A percentile compares a stretch with the other conserved stretches of the same genome.
These are phyloP conservation scores for Coemansia sp. DNA, from an alignment of 192 early-diverging fungal genomes.

Conservation along the genomic window DNA sequence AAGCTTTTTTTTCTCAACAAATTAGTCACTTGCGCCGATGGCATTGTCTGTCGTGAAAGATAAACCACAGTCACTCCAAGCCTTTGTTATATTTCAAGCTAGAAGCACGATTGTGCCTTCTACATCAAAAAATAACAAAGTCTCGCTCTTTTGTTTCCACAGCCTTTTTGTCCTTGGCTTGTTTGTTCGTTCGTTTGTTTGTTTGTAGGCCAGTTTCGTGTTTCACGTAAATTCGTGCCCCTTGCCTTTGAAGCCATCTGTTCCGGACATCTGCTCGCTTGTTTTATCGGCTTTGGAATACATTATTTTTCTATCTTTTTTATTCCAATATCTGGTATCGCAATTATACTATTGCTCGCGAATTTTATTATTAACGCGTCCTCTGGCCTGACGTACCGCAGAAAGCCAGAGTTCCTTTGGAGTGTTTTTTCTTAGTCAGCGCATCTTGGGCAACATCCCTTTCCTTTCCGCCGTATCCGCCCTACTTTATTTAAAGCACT, in stretches of 20 bases:
- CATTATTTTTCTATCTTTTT: no score
- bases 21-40: neutral
- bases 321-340: neutral
- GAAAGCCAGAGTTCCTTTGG: no score
- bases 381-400: neutral
- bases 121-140: no score
- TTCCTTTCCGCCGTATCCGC: no score
- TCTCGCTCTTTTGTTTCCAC: no score
- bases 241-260: no score
- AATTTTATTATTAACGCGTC: neutral
- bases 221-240: neutral
- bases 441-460: no score
- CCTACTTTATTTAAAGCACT: neutral
- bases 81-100: neutral
- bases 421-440: no score
- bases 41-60: neutral
- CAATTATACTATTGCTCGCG: neutral
- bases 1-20: neutral
- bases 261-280: no score
- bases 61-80: neutral
- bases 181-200: constrained; percentile 3
- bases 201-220: neutral
- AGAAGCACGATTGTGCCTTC: neutral
- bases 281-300: no score
- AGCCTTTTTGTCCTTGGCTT: neutral